phyloP scores from a whole-genome alignment of 2,329 filamentous ascomycete species.

The Myriosclerotinia scirpicola region DNA sequence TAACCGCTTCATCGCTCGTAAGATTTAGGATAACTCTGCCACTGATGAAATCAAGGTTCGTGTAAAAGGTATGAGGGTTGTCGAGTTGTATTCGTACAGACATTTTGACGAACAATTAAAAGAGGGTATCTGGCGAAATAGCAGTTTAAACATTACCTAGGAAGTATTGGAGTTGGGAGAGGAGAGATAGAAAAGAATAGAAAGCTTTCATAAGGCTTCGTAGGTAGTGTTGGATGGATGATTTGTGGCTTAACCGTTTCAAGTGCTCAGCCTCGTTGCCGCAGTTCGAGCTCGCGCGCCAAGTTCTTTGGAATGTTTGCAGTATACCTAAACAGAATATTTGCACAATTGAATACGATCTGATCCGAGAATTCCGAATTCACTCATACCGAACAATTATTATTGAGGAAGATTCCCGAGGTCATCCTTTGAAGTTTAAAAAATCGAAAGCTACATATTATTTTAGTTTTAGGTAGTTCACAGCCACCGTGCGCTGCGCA shows the following conservation, averaged over 20 bases:
- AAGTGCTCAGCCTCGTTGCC: slow-evolving; percentile 23
- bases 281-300: neutral
- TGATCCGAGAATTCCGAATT: slow-evolving; percentile 11
- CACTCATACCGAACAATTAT: neutral
- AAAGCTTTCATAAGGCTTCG: neutral
- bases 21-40: slow-evolving; percentile 59
- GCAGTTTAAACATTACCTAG: neutral
- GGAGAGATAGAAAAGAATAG: neutral
- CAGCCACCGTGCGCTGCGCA: slow-evolving; percentile 5
- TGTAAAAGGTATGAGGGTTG: slow-evolving; percentile 69
- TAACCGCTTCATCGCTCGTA: slow-evolving; percentile 67
- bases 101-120: slow-evolving; percentile 47
- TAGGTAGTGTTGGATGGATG: neutral
- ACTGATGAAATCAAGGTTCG: slow-evolving; percentile 72
- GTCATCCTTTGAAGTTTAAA: neutral
- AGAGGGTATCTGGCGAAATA: slow-evolving; percentile 3
- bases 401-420: neutral
- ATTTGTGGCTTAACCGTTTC: slow-evolving; percentile 16
- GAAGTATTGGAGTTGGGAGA: neutral
- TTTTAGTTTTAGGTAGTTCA: neutral
- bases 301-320: neutral
- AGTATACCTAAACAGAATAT: neutral
- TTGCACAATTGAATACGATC: neutral
- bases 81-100: slow-evolving; percentile 67
- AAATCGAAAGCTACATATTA: neutral